A percentile compares a stretch with the other conserved stretches of the same genome.
Conservation (phyloP, 257 asterid species). For the Solanum ahanhuiri region DNA sequence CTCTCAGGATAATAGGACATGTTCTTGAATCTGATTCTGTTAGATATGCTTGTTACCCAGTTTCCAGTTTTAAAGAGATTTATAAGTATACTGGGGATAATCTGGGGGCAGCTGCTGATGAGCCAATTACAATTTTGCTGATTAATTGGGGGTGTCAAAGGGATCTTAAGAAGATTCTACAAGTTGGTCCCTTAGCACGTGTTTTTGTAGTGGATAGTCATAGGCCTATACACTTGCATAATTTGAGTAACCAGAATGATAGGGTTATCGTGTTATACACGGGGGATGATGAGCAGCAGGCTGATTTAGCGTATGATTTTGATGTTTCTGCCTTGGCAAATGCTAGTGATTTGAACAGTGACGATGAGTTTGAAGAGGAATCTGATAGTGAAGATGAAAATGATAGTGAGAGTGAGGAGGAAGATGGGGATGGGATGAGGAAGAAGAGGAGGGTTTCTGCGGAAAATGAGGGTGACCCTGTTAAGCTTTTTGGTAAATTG, state of each 20-base stretch:
- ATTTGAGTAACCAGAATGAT: slow-evolving; percentile 60
- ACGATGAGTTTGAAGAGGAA: slow-evolving; percentile 68
- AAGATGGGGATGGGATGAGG: slow-evolving; percentile 35
- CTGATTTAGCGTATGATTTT: slow-evolving; percentile 76
- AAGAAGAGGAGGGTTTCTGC: slow-evolving; percentile 52
- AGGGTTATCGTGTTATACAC: slow-evolving; percentile 81
- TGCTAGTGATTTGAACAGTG: slow-evolving; percentile 72
- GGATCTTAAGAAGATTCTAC: slow-evolving; percentile 62
- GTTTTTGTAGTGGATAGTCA: slow-evolving; percentile 95
- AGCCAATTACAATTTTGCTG: slow-evolving; percentile 66
- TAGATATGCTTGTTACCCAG: slow-evolving; percentile 95
- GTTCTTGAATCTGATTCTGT: slow-evolving; percentile 91
- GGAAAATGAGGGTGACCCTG: slow-evolving; percentile 43
- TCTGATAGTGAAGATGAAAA: slow-evolving; percentile 56
- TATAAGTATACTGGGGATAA: slow-evolving; percentile 66
- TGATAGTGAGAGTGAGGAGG: slow-evolving; percentile 45
- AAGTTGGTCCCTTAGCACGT: slow-evolving; percentile 48
- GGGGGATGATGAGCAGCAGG: slow-evolving; percentile 66
- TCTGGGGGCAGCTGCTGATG: slow-evolving; percentile 38
- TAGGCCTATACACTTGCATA: slow-evolving; percentile 93
- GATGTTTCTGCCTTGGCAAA: slow-evolving; percentile 83
- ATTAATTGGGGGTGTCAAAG: slow-evolving; percentile 98
- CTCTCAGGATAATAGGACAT: slow-evolving; percentile 72
- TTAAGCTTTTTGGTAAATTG: slow-evolving; percentile 59
- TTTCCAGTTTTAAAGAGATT: slow-evolving; percentile 82